Conservation (phyloP, 371 early-diverging fungal genomes). For the Actinomortierella ambigua region DNA sequence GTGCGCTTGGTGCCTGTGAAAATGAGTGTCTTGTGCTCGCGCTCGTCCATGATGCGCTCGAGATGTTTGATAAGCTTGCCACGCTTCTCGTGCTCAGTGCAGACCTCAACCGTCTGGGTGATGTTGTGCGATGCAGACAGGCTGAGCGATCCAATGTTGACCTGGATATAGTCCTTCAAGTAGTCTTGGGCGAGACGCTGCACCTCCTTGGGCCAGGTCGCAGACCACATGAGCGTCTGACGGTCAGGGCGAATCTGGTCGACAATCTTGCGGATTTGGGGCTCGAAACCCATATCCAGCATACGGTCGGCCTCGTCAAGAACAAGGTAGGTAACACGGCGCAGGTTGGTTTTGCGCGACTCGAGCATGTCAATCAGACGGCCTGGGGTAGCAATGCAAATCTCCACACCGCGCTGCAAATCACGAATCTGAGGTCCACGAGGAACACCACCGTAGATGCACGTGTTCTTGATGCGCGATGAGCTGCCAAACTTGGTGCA, state of each 20-base stretch:
- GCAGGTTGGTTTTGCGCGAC: slow-evolving; percentile 86
- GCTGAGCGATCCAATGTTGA: slow-evolving; percentile 97
- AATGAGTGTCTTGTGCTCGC: slow-evolving; percentile 91
- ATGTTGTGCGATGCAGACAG: slow-evolving; percentile 96
- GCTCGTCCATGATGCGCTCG: slow-evolving; percentile 77
- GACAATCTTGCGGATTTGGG: slow-evolving; percentile 98
- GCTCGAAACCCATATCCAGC: slow-evolving; percentile 99
- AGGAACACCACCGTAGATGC: slow-evolving; percentile 97
- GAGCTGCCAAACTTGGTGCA: slow-evolving; percentile 89
- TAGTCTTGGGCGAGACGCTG: slow-evolving; percentile 93
- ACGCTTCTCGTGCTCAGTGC: slow-evolving; percentile 89
- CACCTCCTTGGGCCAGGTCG: slow-evolving; percentile 99
- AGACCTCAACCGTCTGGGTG: slow-evolving; percentile 91
- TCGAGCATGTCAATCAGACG: slow-evolving; percentile 98
- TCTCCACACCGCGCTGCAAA: slow-evolving; percentile 90
- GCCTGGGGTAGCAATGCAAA: slow-evolving; percentile 99
- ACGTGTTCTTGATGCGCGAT: slow-evolving; percentile 91
- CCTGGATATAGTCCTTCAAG: slow-evolving; percentile 97
- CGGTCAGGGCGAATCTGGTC: slow-evolving; percentile 98
- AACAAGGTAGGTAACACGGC: slow-evolving; percentile 97
- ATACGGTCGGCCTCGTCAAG: slow-evolving; percentile 99
- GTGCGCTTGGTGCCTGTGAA: slow-evolving; percentile 98
- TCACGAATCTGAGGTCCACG: slow-evolving; percentile 95
- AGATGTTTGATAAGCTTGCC: slow-evolving; percentile 74
- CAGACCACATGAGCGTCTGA: slow-evolving; percentile 99